Base-by-base conservation (phyloP, 352 stramenopile genomes). In the Elongisporangium undulatum region DNA sequence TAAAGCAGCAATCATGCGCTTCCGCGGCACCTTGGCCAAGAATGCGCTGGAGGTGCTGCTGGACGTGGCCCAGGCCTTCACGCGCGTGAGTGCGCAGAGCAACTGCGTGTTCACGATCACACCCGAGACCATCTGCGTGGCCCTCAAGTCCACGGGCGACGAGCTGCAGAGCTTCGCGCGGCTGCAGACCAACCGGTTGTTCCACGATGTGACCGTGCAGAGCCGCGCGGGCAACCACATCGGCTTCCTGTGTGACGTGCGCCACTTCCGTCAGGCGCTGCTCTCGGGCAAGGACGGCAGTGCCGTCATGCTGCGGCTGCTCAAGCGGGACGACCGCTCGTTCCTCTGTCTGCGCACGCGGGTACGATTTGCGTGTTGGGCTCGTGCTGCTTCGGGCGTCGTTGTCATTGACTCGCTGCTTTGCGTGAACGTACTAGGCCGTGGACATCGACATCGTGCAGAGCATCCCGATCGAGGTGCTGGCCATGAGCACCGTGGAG, bases 371-470 rank as follows among this genome's bases (percentile, higher is more conserved):
- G n/a, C n/a, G n/a, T n/a, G n/a, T n/a, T n/a, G n/a, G n/a, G n/a
- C n/a, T n/a, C 16, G 19, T 5, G 12, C 29, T 34, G 4, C 20
- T 13, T 54, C 57, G 9, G 16, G 15, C 10, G 2, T 19, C 45
- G 49, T 22, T 12, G 50, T 58, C 34, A 48, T 23, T 24, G 1
- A 19, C 52, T 56, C 1, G 13, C n/a, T 45, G 8, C 22, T 39
- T 60, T 16, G 0, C 3, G 17, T 61, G 17, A 17, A 13, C 29
- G 20, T 39, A 26, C 45, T 61, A 82, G 72, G 83, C 85, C 0
- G 81, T 94, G 26, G 85, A 94, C 62, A 88, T 94, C 49, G 82
- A 94, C 61, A 92, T 94, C 48, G 75, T 92, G 41, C 85, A 94
- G 69, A 94, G 82, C 58, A 84, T 94, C 48, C 85, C 85, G 20